Percentiles rank a stretch among this genome's conserved stretches.
Evolutionary conservation across 2,329 filamentous ascomycete genomes (phyloP).

Genomic region (Verticillium albo-atrum): DNA sequence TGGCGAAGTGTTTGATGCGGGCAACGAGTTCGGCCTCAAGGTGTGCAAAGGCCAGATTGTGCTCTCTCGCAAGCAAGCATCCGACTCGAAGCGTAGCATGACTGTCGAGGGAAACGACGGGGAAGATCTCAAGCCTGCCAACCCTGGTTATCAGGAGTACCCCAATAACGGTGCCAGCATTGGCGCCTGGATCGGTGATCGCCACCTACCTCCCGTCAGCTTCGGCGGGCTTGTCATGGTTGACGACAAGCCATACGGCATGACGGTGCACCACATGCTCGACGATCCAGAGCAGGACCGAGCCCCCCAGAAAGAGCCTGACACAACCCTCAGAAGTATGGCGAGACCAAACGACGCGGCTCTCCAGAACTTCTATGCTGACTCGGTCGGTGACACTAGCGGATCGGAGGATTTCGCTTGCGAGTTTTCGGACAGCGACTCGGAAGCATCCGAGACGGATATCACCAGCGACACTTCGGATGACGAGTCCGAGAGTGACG

Average conservation of each 20-base stretch:
- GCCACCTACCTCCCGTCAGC: constrained; percentile 84
- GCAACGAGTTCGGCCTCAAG: constrained; percentile 60
- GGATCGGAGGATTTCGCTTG: constrained; percentile 52
- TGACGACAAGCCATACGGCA: constrained; percentile 80
- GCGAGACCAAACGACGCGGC: constrained; percentile 25
- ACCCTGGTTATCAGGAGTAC: constrained; percentile 71
- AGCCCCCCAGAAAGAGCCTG: constrained; percentile 12
- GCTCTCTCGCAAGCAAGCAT: constrained; percentile 50
- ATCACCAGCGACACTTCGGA: constrained; percentile 44
- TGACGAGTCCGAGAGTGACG: constrained; percentile 43
- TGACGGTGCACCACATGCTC: constrained; percentile 97
- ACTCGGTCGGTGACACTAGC: constrained; percentile 34
- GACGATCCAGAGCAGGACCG: constrained; percentile 56
- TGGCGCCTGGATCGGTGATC: constrained; percentile 79
- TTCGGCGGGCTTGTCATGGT: constrained; percentile 85
- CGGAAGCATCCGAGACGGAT: constrained; percentile 48
- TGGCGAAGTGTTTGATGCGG: constrained; percentile 58
- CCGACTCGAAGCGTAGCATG: constrained; percentile 10
- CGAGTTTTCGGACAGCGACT: constrained; percentile 60
- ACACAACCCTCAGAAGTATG: constrained; percentile 29
- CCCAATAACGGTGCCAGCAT: constrained; percentile 89
- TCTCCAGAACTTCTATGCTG: constrained; percentile 38
- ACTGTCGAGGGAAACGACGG: constrained; percentile 27
- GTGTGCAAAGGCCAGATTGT: constrained; percentile 67
- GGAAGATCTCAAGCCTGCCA: constrained; percentile 44